Base-by-base conservation (phyloP, 768 basidiomycete species). In the Mycena vulgaris region DNA sequence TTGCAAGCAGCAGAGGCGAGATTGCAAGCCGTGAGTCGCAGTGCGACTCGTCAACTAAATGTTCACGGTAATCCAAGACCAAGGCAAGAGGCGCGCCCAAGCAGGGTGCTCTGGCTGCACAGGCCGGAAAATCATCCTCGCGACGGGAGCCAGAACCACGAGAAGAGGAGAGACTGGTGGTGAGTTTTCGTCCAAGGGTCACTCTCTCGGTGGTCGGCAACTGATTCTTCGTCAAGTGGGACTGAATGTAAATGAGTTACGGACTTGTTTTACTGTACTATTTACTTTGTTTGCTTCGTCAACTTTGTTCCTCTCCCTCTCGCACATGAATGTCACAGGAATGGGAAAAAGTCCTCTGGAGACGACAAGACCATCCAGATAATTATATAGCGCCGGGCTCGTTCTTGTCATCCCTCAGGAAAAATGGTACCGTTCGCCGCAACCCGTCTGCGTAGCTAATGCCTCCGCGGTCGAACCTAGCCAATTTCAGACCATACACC, bases 321-420 rank as follows among this genome's bases (percentile, higher is more conserved):
- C 39, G 35, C 66, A 61, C 31, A 71, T 65, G 66, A 66, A 74
- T 75, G 72, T 60, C 74, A 39, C 58, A 42, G 49, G 63, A 73
- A 75, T 95, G 93, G 93, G 89, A 89, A 78, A 91, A 89, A 75
- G 87, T 92, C 42, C 87, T 96, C n/a, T 96, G 94, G 94, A 92
- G 89, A 80, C 82, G 77, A 61, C 93, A 92, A 78, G 82, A 87
- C 3, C 92, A 87, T 77, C 92, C 94, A 33, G 97, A 98, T 81
- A 96, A 97, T 79, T 90, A 48, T 14, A 48, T 98, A 59, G 93
- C 94, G 9, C 82, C 85, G 47, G 83, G 79, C 8, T 85, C 90
- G 8, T 98, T 98, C 81, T 85, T 97, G 48, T 89, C 92, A 0
- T 91, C 94, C 66, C 80, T 98, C 74, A 87, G 89, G 75, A 91